These are phyloP conservation scores for Solanum hybrid DNA, from an alignment of 305 asterid genomes.

Conservation along the genomic window DNA sequence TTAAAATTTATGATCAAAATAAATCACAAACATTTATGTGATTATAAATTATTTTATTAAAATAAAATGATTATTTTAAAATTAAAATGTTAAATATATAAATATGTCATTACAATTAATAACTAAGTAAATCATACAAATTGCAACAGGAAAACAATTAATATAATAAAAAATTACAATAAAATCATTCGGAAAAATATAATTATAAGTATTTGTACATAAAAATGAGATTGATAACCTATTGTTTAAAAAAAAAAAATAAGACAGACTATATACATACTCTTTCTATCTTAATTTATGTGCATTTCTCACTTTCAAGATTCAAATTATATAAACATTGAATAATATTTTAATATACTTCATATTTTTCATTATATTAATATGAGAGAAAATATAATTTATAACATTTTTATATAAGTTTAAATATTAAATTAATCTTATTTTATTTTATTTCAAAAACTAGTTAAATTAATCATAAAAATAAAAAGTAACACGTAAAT, in stretches of 20 bases:
- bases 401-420: neutral
- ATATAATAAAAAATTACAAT: neutral
- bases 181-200: neutral
- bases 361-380: neutral
- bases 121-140: neutral
- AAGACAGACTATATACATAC: neutral
- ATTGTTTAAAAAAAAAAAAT: neutral
- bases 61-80: neutral
- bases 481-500: neutral
- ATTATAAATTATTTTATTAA: neutral
- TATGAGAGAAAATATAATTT: neutral
- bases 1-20: neutral
- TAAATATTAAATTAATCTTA: neutral
- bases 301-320: neutral
- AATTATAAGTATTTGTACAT: neutral
- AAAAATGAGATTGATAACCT: neutral
- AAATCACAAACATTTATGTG: neutral
- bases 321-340: neutral
- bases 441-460: too few species aligned
- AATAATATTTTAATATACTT: neutral
- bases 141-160: neutral
- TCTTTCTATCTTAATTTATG: neutral
- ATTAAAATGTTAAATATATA: neutral
- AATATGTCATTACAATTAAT: neutral
- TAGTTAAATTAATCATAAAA: neutral